Evolutionary conservation across 164 flowering plant genomes (phyloP).

Genomic region (Malania oleifera): DNA sequence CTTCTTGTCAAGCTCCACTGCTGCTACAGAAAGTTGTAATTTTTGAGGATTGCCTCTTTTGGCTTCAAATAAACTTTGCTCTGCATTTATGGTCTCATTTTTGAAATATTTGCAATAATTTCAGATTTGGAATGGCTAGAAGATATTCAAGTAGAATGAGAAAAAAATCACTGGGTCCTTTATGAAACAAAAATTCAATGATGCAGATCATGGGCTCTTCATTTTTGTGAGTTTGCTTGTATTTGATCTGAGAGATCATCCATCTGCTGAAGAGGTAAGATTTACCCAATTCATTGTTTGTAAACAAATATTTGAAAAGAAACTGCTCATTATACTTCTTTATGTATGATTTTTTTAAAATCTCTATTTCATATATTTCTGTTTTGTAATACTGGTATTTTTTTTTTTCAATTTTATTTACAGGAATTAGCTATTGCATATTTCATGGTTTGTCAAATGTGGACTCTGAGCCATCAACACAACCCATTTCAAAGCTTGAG

Average conservation of each 20-base stretch:
- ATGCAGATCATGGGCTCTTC: neutral
- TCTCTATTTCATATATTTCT: too few species aligned
- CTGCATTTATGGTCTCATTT: conserved; percentile 4
- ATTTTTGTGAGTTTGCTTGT: neutral
- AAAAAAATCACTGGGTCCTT: neutral
- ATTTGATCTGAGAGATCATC: neutral
- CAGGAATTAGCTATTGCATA: neutral
- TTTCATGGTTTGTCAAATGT: neutral
- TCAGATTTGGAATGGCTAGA: neutral
- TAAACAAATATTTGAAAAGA: too few species aligned
- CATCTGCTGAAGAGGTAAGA: neutral
- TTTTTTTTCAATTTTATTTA: too few species aligned
- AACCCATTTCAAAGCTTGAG: neutral
- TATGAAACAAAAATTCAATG: neutral
- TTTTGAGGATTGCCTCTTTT: neutral
- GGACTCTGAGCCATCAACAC: neutral
- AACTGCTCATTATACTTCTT: too few species aligned
- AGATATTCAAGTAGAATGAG: neutral
- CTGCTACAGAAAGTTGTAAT: conserved; percentile 4
- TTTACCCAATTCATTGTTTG: too few species aligned
- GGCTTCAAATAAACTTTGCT: neutral
- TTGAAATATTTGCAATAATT: conserved; percentile 8
- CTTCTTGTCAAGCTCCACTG: neutral
- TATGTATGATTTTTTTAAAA: too few species aligned
- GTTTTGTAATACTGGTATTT: too few species aligned